phyloP scores from a whole-genome alignment of 164 flowering plant species.

The Vitis vinifera region DNA sequence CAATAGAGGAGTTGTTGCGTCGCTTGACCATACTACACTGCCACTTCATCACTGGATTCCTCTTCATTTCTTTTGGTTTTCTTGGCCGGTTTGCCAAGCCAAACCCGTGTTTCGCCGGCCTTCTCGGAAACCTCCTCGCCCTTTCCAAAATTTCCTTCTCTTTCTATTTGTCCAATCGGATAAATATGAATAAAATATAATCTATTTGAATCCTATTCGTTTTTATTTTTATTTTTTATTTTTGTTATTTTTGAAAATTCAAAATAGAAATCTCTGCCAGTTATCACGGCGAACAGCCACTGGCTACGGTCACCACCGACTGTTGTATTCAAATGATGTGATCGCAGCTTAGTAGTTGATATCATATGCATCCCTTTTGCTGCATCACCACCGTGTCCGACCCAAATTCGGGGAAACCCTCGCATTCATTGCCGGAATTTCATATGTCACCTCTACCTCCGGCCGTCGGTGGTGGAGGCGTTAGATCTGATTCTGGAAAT shows the following conservation, averaged over 20 bases:
- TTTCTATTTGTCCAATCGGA: not conserved
- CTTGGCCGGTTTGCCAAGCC: not conserved
- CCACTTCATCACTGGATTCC: constrained; percentile 3
- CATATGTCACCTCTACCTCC: constrained; percentile 5
- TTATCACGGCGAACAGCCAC: not conserved
- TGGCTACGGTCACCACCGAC: not conserved
- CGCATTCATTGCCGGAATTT: constrained; percentile 8
- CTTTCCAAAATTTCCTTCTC: too few species aligned
- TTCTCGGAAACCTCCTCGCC: not conserved
- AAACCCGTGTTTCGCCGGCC: not conserved
- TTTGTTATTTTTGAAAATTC: too few species aligned
- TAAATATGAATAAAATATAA: too few species aligned
- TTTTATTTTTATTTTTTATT: too few species aligned
- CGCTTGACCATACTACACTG: not conserved
- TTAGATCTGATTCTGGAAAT: constrained; percentile 26
- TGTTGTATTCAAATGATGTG: not conserved
- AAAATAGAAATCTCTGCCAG: not conserved
- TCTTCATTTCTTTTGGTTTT: not conserved
- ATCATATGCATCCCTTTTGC: constrained; percentile 41
- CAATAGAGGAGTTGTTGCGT: not conserved
- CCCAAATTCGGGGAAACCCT: constrained; percentile 16
- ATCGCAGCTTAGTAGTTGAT: not conserved
- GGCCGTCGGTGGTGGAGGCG: constrained; percentile 2
- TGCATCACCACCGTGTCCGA: constrained; percentile 40
- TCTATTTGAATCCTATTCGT: too few species aligned